Evolutionary conservation across 2,329 filamentous ascomycete genomes (phyloP).

Genomic region (Aplosporella prunicola): DNA sequence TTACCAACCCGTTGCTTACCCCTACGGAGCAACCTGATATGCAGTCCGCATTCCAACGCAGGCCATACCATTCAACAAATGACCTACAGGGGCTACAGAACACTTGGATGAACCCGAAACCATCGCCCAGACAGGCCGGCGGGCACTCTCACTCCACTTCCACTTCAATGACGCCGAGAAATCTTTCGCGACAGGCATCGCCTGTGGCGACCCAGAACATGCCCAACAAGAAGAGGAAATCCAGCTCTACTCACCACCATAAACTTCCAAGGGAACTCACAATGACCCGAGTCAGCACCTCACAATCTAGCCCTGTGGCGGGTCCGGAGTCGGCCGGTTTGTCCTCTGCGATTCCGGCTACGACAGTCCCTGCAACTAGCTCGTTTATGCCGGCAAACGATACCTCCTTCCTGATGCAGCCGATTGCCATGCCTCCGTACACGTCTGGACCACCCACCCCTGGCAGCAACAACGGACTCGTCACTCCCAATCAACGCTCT

Average conservation of each 20-base stretch:
- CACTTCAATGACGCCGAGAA: constrained; percentile 47
- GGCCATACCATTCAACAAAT: constrained; percentile 50
- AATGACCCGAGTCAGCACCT: constrained; percentile 72
- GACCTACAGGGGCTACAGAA: constrained; percentile 53
- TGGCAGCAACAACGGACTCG: constrained; percentile 46
- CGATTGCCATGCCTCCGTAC: constrained; percentile 32
- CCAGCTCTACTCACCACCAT: constrained; percentile 42
- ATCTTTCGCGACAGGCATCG: constrained; percentile 64
- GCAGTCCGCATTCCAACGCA: constrained; percentile 36
- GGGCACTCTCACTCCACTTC: constrained; percentile 28
- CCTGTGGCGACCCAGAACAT: constrained; percentile 51
- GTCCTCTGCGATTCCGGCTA: constrained; percentile 14
- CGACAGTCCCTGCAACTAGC: constrained; percentile 22
- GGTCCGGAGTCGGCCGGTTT: background rate
- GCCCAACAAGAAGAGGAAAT: constrained; percentile 75
- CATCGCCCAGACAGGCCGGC: background rate
- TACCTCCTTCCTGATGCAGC: constrained; percentile 7
- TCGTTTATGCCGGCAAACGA: constrained; percentile 10
- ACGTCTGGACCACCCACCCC: constrained; percentile 56
- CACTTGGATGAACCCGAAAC: background rate
- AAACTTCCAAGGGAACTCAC: constrained; percentile 65
- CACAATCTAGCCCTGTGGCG: constrained; percentile 4
- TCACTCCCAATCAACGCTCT: constrained; percentile 48
- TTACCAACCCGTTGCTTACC: constrained; percentile 3
- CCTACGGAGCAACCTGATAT: constrained; percentile 3